Conservation (phyloP, 1,139 yeast genomes). For the Blastobotrys persicus region DNA sequence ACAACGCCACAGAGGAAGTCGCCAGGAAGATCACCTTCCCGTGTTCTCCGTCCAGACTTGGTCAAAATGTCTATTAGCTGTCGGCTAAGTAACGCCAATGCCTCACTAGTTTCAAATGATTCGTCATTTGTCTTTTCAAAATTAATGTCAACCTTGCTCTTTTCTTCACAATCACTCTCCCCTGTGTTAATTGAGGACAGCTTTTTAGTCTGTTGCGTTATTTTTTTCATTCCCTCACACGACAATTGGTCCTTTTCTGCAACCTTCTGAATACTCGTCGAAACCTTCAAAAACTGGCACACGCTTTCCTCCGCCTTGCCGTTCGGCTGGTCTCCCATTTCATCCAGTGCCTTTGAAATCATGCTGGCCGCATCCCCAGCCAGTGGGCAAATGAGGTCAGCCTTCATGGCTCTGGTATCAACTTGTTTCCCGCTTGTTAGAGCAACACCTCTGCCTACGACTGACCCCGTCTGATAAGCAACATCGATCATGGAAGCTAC, state of each 20-base stretch:
- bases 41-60: background rate
- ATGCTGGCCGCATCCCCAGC: background rate
- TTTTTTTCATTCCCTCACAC: background rate
- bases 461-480: background rate
- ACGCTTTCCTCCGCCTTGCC: background rate
- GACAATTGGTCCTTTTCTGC: background rate
- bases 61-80: background rate
- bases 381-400: background rate
- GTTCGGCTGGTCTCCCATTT: background rate
- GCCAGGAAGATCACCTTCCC: background rate
- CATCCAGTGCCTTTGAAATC: constrained; percentile 2
- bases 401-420: background rate
- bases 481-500: background rate
- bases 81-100: background rate
- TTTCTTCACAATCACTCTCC: background rate
- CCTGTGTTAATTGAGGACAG: background rate
- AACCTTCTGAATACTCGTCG: background rate
- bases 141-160: background rate
- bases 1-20: constrained; percentile 5
- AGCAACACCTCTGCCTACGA: background rate
- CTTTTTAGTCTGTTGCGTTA: background rate
- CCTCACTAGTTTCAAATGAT: constrained; percentile 1
- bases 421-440: background rate
- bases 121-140: background rate
- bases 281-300: background rate